Evolutionary conservation across 2,329 filamentous ascomycete species (phyloP).

Genomic region (Dothistroma pini): DNA sequence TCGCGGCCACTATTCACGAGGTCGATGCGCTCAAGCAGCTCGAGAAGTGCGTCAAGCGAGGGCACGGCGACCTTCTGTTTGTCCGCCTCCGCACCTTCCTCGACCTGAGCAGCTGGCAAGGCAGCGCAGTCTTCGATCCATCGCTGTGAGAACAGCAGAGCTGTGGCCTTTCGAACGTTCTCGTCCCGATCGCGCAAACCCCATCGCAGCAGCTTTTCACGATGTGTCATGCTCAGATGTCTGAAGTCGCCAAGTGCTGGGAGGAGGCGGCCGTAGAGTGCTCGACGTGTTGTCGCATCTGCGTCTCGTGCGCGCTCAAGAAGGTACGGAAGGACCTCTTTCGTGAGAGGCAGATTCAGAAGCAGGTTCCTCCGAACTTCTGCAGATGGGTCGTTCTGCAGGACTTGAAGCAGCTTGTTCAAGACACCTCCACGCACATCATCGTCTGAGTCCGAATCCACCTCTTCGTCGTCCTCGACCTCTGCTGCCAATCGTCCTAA

Average conservation of each 20-base stretch:
- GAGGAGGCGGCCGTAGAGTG: constrained; percentile 81
- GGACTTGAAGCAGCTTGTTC: constrained; percentile 77
- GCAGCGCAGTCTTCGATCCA: constrained; percentile 96
- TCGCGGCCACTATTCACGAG: constrained; percentile 86
- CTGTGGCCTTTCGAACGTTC: constrained; percentile 86
- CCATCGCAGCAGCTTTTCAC: constrained; percentile 94
- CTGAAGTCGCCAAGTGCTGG: constrained; percentile 91
- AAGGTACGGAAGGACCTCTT: constrained; percentile 77
- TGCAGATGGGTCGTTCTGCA: constrained; percentile 91
- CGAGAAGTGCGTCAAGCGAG: constrained; percentile 77
- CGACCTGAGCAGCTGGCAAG: constrained; percentile 55
- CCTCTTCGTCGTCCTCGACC: constrained; percentile 62
- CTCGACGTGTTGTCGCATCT: constrained; percentile 76
- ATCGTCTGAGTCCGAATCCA: constrained; percentile 68
- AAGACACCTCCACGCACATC: constrained; percentile 64
- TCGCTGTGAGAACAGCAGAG: constrained; percentile 84
- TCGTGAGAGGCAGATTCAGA: constrained; percentile 82
- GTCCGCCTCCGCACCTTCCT: constrained; percentile 47
- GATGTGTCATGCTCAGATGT: constrained; percentile 86
- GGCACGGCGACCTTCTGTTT: constrained; percentile 53
- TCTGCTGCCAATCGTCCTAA: constrained; percentile 75
- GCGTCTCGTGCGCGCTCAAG: constrained; percentile 88
- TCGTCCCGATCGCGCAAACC: constrained; percentile 91
- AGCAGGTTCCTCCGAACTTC: constrained; percentile 87
- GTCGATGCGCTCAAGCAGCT: constrained; percentile 90